phyloP scores from a whole-genome alignment of 768 basidiomycete species.

The Hericium erinaceus region DNA sequence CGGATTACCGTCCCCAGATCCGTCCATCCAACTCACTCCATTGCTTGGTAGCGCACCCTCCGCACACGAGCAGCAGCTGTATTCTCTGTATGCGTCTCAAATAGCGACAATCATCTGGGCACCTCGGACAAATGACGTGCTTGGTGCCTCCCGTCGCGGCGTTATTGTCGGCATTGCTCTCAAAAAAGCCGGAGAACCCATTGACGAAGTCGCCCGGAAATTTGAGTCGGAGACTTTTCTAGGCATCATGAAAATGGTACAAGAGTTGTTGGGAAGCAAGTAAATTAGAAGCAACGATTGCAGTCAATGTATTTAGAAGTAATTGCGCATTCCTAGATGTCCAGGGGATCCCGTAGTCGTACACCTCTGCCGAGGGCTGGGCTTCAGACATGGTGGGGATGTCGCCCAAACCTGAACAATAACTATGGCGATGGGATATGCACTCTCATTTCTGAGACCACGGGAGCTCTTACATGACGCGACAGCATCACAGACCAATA shows the following conservation, averaged over 20 bases:
- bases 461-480: no score
- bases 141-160: conserved; percentile 12
- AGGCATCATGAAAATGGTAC: conserved; percentile 36
- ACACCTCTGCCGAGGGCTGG: no score
- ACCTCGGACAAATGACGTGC: conserved; percentile 29
- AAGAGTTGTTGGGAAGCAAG: conserved; percentile 16
- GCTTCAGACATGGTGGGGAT: no score
- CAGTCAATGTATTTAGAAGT: no score
- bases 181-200: conserved; percentile 61
- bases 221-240: conserved; percentile 31
- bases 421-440: no score
- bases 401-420: no score
- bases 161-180: conserved; percentile 24
- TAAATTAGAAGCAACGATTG: neutral
- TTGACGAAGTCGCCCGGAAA: conserved; percentile 40
- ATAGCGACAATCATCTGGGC: conserved; percentile 81
- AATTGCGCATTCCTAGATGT: no score
- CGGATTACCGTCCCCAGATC: conserved; percentile 48
- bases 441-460: no score
- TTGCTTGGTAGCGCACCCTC: conserved; percentile 71
- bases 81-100: conserved; percentile 79
- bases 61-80: conserved; percentile 56
- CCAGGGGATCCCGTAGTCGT: no score
- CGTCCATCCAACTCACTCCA: conserved; percentile 67
- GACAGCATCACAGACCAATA: no score